Base-by-base conservation (phyloP, 768 basidiomycete genomes). In the Lentinula sp. region DNA sequence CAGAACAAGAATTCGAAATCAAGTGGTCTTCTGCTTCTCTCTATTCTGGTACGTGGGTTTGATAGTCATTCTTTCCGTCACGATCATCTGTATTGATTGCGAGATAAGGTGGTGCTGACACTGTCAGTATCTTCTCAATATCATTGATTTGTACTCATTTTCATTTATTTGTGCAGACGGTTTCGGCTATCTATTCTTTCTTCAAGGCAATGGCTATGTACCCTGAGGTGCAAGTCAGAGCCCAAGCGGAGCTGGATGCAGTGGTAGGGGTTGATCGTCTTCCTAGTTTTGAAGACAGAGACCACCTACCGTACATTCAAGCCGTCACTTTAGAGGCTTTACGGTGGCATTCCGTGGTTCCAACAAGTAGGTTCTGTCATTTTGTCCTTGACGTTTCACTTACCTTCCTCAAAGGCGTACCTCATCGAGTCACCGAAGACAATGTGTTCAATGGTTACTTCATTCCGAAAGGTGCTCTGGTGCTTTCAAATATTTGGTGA, bases 21-120 rank as follows among this genome's bases (percentile, higher is more conserved):
- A 70, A 67, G 52, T 70, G 69, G 69, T 63, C 67, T 12, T 66
- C 67, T 39, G 71, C 73, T 10, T 69, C 76, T 32, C 71, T 76
- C 12, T 73, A 74, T 43, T 69, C 68, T 4, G 77, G 61, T 58
- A 51, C 13, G 61, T 49, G 13, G 9, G 18, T 18, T 28, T 23
- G 12, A 15, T 23, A 66, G 67, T 49, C 56, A 65, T 46, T 33
- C 45, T 42, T 6, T 32, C 49, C 42, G 18, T 41, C 32, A n/a
- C 5, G 13, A 37, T 41, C 4, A 20, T 42, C 16, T 37, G 10
- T 18, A 3, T 37, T 36, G 37, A n/a, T 43, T 33, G 20, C 15
- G 10, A 18, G 10, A 43, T 50, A 16, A 58, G 62, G 73, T 28
- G 76, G 75, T 3, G 70, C 71, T 33, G 69, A 71, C 32, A 70